Percentiles rank a stretch among this genome's conserved stretches.
Evolutionary conservation across 257 asterid genomes (phyloP).

Genomic region (Salvia rosmarinus): DNA sequence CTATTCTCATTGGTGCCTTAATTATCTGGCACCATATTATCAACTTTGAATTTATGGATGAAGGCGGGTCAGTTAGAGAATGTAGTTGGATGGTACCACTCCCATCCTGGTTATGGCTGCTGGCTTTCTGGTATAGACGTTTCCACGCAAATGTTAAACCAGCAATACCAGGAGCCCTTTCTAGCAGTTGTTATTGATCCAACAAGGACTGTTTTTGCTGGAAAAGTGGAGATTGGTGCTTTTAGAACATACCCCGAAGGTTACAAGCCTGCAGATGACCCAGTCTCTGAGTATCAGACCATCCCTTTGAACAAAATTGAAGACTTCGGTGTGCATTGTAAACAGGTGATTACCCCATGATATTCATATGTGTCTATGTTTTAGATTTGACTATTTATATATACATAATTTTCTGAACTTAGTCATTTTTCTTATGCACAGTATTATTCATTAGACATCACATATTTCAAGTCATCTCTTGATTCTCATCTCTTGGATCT

Average conservation of each 20-base stretch:
- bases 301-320: conserved; percentile 97
- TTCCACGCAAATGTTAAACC: conserved; percentile 95
- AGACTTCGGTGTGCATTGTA: conserved; percentile 98
- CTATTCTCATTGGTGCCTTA: background rate
- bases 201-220: conserved; percentile 97
- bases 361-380: background rate
- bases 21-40: background rate
- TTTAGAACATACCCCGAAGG: conserved; percentile 95
- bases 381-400: too few relatives aligned
- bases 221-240: conserved; percentile 98
- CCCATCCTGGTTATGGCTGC: conserved; percentile 99
- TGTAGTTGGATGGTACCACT: conserved; percentile 98
- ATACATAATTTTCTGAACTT: background rate
- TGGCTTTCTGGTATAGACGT: conserved; percentile 99
- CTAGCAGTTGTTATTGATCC: conserved; percentile 99
- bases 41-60: background rate
- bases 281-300: conserved; percentile 93
- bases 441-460: conserved; percentile 93
- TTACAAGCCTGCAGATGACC: conserved; percentile 92
- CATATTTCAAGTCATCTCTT: conserved; percentile 90
- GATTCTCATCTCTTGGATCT: conserved; percentile 92
- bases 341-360: conserved; percentile 63
- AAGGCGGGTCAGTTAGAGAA: conserved; percentile 96
- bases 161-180: conserved; percentile 95
- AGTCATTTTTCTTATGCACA: conserved; percentile 23